Base-by-base conservation (phyloP, 257 asterid species). In the Solanum lycopersicoides region DNA sequence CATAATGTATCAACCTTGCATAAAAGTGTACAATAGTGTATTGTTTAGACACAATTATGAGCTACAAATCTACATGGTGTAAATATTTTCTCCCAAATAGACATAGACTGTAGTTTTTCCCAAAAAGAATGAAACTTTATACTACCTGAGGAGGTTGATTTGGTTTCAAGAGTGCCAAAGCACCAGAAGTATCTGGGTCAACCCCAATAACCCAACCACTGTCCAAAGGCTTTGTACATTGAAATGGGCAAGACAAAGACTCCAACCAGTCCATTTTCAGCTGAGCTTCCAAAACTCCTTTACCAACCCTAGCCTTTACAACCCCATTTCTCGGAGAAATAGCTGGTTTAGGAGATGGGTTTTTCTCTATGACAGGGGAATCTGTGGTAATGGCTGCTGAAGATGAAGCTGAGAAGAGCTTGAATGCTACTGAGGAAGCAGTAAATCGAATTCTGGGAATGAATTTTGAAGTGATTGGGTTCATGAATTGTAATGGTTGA, bases 161-260 rank as follows among this genome's bases (percentile, higher is more conserved):
- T 16, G 98, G 94, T 88, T 94, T 93, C 73, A 95, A 85, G 83
- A 93, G 92, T 66, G 98, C 98, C 89, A 95, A 72, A 4, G 98
- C 98, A 83, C 98, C 98, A 50, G 94, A 92, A 45, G 90, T 89
- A 89, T 95, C 98, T 47, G 98, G 98, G 93, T 94, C 98, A 37
- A 94, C 89, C 35, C 98, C 97, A 69, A 93, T 47, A 63, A 93
- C 94, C 98, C 98, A 94, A n/a, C 90, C 92, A 34, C 92, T 16
- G 21, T 50, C 56, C 56, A 84, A 91, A 68, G 89, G 89, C 87
- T 91, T 88, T 60, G 63, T 7, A 32, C 20, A 84, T 53, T 86
- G 88, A 89, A 82, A 89, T 77, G 98, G 97, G 89, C 90, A 92
- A 77, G 98, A 94, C 44, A 95, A 90, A 59, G 98, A 94, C 11